Conservation (phyloP, 139 green algal genomes). For the Closterium sp. region DNA sequence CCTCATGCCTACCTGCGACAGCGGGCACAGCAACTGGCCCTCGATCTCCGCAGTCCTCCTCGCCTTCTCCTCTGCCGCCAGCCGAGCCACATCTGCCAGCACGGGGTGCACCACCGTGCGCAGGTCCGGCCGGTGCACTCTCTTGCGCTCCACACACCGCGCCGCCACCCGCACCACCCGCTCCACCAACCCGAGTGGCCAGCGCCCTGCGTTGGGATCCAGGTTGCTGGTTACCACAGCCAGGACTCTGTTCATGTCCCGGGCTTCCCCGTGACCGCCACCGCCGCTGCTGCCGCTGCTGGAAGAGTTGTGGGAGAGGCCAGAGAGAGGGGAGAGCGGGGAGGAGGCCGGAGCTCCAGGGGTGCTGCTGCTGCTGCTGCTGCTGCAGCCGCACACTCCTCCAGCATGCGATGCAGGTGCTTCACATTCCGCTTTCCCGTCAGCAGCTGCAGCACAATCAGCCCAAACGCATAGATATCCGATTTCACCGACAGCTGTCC, state of each 20-base stretch:
- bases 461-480: slow-evolving; percentile 4
- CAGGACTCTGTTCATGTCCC: not conserved
- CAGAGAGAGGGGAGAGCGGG: not conserved
- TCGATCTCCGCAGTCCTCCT: not conserved
- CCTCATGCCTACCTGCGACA: not conserved
- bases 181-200: not conserved
- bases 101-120: not conserved
- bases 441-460: slow-evolving; percentile 1
- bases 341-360: not conserved
- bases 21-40: not conserved
- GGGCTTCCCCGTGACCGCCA: not conserved
- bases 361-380: not conserved
- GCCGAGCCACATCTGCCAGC: not conserved
- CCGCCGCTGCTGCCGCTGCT: not conserved
- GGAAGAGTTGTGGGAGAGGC: not conserved
- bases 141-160: slow-evolving; percentile 5
- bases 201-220: not conserved
- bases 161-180: not conserved
- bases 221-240: not conserved
- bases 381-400: not conserved
- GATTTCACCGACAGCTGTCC: slow-evolving; percentile 3
- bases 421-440: not conserved
- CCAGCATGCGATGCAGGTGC: not conserved
- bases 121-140: slow-evolving; percentile 3
- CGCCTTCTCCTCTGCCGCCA: not conserved